Conservation (phyloP, 306 rosid species). For the Castanea mollissima region DNA sequence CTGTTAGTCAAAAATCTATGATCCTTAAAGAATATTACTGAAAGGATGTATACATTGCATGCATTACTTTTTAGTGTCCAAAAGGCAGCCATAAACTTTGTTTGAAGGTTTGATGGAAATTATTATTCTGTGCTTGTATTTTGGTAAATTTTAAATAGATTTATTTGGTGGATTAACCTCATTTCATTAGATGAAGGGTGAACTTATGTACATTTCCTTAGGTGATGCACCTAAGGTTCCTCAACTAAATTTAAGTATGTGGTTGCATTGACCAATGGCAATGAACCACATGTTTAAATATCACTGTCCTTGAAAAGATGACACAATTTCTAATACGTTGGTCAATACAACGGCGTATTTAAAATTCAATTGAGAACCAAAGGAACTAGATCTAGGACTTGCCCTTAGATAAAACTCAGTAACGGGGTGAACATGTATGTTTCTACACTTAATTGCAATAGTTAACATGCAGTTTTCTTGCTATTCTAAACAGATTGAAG, state of each 20-base stretch:
- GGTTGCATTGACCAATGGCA: no score
- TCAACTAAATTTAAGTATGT: no score
- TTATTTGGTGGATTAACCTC: neutral
- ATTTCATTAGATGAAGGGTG: neutral
- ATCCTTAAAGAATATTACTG: neutral
- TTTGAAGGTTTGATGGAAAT: neutral
- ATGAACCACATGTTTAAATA: no score
- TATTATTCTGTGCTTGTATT: neutral
- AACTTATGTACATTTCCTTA: no score
- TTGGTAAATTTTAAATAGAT: neutral
- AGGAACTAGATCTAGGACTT: no score
- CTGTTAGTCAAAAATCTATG: constrained; percentile 49
- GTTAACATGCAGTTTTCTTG: constrained; percentile 13
- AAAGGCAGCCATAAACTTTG: neutral
- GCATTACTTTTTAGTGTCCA: neutral
- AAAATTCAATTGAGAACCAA: no score
- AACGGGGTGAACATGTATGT: neutral
- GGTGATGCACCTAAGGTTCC: no score
- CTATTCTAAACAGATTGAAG: constrained; percentile 67
- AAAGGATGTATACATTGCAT: neutral
- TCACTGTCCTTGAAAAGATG: no score
- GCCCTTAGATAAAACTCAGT: neutral
- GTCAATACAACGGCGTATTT: no score
- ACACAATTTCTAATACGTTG: no score
- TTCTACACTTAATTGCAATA: constrained; percentile 1